phyloP scores from a whole-genome alignment of 805 yeast genomes.

The Metschnikowia amazonensis region DNA sequence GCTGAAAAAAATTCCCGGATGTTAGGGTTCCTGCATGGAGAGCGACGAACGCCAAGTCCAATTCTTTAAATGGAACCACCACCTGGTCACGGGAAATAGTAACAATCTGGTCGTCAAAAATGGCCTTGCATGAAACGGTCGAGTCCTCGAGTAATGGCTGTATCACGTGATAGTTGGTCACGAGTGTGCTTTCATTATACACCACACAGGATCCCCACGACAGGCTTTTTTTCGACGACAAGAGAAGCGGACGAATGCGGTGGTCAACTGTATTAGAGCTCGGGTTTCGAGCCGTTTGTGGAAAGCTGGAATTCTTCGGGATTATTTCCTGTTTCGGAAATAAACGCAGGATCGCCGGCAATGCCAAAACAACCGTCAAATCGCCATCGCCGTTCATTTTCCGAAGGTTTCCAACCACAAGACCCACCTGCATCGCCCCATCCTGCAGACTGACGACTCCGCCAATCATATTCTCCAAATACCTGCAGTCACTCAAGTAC shows the following conservation, averaged over 20 bases:
- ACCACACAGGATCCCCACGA: conserved; percentile 44
- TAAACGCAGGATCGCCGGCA: background rate
- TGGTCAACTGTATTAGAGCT: too few relatives aligned
- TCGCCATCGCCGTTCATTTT: conserved; percentile 47
- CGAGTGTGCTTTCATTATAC: conserved; percentile 27
- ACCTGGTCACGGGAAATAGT: conserved; percentile 17
- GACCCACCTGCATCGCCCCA: conserved; percentile 24
- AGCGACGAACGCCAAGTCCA: conserved; percentile 39
- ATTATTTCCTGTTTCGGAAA: background rate
- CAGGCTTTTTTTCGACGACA: background rate
- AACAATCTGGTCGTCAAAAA: conserved; percentile 2
- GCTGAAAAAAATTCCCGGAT: background rate
- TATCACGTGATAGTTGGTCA: conserved; percentile 44
- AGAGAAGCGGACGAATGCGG: conserved; percentile 1
- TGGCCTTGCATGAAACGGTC: conserved; percentile 6
- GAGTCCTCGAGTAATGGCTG: conserved; percentile 13
- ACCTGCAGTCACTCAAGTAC: conserved; percentile 38
- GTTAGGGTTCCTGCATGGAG: conserved; percentile 12
- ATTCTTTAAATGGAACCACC: conserved; percentile 28
- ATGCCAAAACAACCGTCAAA: conserved; percentile 24
- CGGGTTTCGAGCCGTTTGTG: too few relatives aligned
- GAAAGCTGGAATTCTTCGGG: background rate
- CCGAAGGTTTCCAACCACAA: conserved; percentile 36
- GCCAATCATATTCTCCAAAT: conserved; percentile 46
- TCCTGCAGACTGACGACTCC: conserved; percentile 23